A percentile compares a stretch with the other conserved stretches of the same genome.
These are phyloP conservation scores for Bryum argenteum DNA, from an alignment of 225 moss, liverwort and hornwort genomes.

Conservation along the genomic window DNA sequence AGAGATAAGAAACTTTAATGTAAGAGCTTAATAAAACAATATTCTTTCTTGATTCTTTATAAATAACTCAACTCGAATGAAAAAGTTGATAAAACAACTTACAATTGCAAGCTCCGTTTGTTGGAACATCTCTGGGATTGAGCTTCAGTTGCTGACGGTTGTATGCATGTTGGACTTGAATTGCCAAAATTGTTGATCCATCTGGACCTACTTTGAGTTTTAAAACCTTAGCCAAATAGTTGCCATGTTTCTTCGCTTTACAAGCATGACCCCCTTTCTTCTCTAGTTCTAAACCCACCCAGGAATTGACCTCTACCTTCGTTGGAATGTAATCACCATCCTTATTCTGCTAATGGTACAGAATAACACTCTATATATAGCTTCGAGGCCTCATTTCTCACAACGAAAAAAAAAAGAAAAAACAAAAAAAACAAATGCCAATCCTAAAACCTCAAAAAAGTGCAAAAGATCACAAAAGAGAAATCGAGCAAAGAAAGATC, in stretches of 20 bases:
- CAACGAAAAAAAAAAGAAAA: too few species aligned
- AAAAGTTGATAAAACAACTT: not conserved
- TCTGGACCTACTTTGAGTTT: not conserved
- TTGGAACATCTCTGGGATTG: not conserved
- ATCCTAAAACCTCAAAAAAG: too few species aligned
- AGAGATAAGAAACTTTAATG: not conserved
- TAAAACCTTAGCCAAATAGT: not conserved
- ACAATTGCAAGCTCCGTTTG: not conserved
- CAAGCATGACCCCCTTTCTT: not conserved
- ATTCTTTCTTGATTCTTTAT: too few species aligned
- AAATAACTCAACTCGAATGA: too few species aligned
- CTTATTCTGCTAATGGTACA: not conserved
- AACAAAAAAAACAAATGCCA: too few species aligned
- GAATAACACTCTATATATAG: not conserved
- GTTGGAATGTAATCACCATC: not conserved
- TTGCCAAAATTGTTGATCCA: not conserved
- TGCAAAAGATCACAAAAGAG: too few species aligned
- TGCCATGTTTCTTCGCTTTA: not conserved
- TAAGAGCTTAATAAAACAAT: too few species aligned
- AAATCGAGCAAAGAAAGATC: too few species aligned
- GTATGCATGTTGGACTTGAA: not conserved
- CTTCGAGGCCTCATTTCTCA: not conserved
- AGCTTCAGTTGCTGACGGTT: not conserved
- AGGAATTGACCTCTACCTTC: slow-evolving; percentile 1
- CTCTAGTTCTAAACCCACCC: not conserved